Percentiles rank a stretch among this genome's conserved stretches.
Evolutionary conservation across 2,329 filamentous ascomycete species (phyloP).

Genomic region (Elsinoe ampelina): DNA sequence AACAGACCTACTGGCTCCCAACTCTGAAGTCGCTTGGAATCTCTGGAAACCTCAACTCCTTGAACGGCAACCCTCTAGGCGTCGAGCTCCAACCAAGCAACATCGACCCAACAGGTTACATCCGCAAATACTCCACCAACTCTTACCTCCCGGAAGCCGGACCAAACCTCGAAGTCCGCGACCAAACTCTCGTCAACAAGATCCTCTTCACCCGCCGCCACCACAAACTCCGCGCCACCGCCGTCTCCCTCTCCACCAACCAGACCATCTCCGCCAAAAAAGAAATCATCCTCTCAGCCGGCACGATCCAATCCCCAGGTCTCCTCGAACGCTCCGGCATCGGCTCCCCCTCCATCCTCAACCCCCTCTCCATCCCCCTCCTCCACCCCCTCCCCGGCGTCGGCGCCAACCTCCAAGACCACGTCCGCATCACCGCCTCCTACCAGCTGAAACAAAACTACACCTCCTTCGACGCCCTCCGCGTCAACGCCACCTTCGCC

Average conservation of each 20-base stretch:
- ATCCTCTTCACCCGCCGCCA: constrained; percentile 26
- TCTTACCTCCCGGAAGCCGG: constrained; percentile 36
- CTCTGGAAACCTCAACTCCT: constrained; percentile 34
- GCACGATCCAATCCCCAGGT: constrained; percentile 45
- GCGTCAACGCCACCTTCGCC: constrained; percentile 79
- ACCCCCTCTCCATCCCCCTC: constrained; percentile 17
- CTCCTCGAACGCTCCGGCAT: constrained; percentile 52
- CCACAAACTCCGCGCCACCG: constrained; percentile 21
- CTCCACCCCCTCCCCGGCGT: constrained; percentile 22
- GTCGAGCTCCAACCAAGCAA: constrained; percentile 43
- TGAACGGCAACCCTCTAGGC: constrained; percentile 43
- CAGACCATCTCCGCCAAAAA: constrained; percentile 24
- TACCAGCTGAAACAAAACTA: constrained; percentile 26
- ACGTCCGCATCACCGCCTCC: constrained; percentile 20
- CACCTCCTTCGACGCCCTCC: constrained; percentile 30
- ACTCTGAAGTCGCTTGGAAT: constrained; percentile 40
- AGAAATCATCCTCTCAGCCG: constrained; percentile 46
- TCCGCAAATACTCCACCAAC: constrained; percentile 37
- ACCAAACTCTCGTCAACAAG: constrained; percentile 31
- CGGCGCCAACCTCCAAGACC: constrained; percentile 27
- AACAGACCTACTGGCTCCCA: constrained; percentile 37
- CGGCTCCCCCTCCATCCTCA: constrained; percentile 36
- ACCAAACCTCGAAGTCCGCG: constrained; percentile 34
- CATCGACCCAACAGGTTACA: constrained; percentile 39
- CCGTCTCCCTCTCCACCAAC: constrained; percentile 26